These are phyloP conservation scores for Cardamine occulta DNA, from an alignment of 345 rosid species.

Conservation along the genomic window DNA sequence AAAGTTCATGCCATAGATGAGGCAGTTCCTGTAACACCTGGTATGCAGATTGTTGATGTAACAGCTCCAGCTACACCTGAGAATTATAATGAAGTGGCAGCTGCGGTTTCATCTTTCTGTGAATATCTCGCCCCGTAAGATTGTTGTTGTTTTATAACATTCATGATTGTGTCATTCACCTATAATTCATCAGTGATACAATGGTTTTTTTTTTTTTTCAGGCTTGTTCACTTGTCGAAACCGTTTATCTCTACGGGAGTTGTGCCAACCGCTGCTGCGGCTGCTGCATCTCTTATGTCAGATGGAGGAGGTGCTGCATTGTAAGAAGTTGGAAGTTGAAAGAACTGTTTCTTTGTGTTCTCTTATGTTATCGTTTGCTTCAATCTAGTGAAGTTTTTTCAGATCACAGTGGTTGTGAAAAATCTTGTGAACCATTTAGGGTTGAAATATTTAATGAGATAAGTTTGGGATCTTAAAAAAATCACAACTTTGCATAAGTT, in stretches of 20 bases:
- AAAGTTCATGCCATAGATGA: slow-evolving; percentile 88
- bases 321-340: slow-evolving; percentile 29
- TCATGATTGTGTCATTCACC: not conserved
- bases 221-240: slow-evolving; percentile 93
- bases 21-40: slow-evolving; percentile 89
- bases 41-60: slow-evolving; percentile 96
- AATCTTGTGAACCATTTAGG: not conserved
- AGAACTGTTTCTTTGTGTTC: slow-evolving; percentile 1
- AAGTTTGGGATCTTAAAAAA: not conserved
- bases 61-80: slow-evolving; percentile 91
- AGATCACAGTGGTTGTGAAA: slow-evolving; percentile 8
- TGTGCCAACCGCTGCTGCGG: slow-evolving; percentile 96
- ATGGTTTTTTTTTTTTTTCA: slow-evolving; percentile 35
- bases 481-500: not conserved
- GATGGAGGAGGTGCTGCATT: slow-evolving; percentile 92
- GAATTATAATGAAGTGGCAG: slow-evolving; percentile 78
- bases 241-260: slow-evolving; percentile 82
- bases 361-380: slow-evolving; percentile 20
- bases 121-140: slow-evolving; percentile 98
- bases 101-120: slow-evolving; percentile 84
- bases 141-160: not conserved
- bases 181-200: not conserved
- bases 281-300: slow-evolving; percentile 95
- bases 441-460: slow-evolving; percentile 6
- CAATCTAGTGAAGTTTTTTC: not conserved